Evolutionary conservation across 2,329 filamentous ascomycete genomes (phyloP).

Genomic region (Aspergillus quadrilineatus): DNA sequence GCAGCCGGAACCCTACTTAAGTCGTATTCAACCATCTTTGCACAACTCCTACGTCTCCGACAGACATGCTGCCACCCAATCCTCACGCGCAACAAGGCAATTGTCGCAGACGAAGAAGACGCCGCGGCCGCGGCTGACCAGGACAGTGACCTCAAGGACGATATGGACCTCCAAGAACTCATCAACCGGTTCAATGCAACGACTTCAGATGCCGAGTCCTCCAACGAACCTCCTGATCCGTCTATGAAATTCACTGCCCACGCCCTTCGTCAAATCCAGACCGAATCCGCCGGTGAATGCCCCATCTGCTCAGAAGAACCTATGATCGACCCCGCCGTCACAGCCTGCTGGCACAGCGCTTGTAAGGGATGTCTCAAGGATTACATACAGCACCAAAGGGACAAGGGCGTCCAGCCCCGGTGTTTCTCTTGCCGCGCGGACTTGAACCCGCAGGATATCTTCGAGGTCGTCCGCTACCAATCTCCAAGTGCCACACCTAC

Average conservation of each 20-base stretch:
- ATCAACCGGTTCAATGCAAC: slow-evolving; percentile 78
- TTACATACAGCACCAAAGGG: slow-evolving; percentile 82
- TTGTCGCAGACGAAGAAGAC: slow-evolving; percentile 85
- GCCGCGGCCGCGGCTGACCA: slow-evolving; percentile 75
- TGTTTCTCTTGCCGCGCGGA: slow-evolving; percentile 90
- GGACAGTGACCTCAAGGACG: slow-evolving; percentile 78
- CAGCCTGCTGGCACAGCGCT: slow-evolving; percentile 95
- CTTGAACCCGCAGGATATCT: slow-evolving; percentile 80
- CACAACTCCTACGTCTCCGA: slow-evolving; percentile 86
- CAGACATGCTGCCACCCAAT: slow-evolving; percentile 94
- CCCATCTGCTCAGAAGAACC: slow-evolving; percentile 94
- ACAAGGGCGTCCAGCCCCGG: slow-evolving; percentile 70
- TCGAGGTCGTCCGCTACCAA: slow-evolving; percentile 81
- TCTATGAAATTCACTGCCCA: slow-evolving; percentile 79
- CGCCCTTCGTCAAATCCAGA: slow-evolving; percentile 85
- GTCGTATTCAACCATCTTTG: slow-evolving; percentile 95
- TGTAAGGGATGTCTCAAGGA: slow-evolving; percentile 91
- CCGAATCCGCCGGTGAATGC: slow-evolving; percentile 84
- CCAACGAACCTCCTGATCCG: slow-evolving; percentile 49
- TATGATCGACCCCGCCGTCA: slow-evolving; percentile 92
- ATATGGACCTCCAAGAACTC: slow-evolving; percentile 89
- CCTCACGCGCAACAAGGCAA: slow-evolving; percentile 77
- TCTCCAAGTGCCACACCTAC: slow-evolving; percentile 46
- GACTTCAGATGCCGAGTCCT: slow-evolving; percentile 56
- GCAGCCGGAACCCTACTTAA: slow-evolving; percentile 92